These are phyloP conservation scores for Teunomyces gatunensis DNA, from an alignment of 805 yeast genomes.

Conservation along the genomic window DNA sequence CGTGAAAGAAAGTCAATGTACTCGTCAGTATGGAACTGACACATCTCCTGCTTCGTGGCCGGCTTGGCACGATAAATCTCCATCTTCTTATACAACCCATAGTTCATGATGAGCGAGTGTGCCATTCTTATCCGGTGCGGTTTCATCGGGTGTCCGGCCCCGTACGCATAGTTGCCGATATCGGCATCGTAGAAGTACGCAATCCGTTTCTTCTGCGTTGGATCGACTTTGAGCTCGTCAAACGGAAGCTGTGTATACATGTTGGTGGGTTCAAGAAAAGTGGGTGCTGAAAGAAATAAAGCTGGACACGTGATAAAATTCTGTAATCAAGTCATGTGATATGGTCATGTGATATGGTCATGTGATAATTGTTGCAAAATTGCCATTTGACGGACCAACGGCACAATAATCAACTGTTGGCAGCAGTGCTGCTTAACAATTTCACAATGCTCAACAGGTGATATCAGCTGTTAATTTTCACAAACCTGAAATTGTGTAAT, in stretches of 20 bases:
- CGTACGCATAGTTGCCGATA: constrained; percentile 96
- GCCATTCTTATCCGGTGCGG: constrained; percentile 99
- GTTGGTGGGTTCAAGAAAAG: background rate
- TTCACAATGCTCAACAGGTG: too few species aligned
- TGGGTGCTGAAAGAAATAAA: too few species aligned
- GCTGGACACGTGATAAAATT: too few species aligned
- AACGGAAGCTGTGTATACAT: constrained; percentile 45
- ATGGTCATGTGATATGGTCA: too few species aligned
- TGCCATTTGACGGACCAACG: too few species aligned
- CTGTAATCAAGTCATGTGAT: too few species aligned
- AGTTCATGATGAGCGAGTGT: constrained; percentile 93
- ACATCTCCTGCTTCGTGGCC: constrained; percentile 96
- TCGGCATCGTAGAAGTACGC: constrained; percentile 60
- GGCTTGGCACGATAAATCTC: constrained; percentile 96
- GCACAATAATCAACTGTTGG: too few species aligned
- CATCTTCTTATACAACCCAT: constrained; percentile 94
- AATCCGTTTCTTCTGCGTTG: constrained; percentile 39
- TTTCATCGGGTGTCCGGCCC: constrained; percentile 98
- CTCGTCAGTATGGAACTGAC: constrained; percentile 97
- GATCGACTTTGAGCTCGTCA: constrained; percentile 43
- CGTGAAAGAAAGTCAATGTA: constrained; percentile 89
- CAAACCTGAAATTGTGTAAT: too few species aligned
- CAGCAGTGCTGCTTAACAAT: too few species aligned
- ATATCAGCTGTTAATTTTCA: too few species aligned
- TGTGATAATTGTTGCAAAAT: too few species aligned